Evolutionary conservation across 352 stramenopile genomes (phyloP), one percentile per base, ranked within the genome.

Genomic region (Phytopythium helicoides): DNA sequence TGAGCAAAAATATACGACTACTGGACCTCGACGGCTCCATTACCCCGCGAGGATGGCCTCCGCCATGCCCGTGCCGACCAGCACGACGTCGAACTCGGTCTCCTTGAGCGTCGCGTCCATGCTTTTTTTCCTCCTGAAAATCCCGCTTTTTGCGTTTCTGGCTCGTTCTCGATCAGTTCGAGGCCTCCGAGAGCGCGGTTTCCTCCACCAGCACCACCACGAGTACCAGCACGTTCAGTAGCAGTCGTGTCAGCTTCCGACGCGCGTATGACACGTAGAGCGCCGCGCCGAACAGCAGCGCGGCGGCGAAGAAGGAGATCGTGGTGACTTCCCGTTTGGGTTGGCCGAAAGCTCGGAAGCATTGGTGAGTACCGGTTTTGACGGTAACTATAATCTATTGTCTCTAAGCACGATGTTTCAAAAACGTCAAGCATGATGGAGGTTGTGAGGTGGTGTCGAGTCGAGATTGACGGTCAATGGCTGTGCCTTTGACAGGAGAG

Each of bases 21-120:
- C n/a, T n/a, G n/a, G n/a, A n/a, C n/a, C n/a, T n/a, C n/a, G n/a
- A n/a, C n/a, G n/a, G n/a, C n/a, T n/a, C 5, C 12, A 66, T 14
- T 76, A 89, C 78, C 74, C 80, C 21, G 81, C 80, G 26, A 91
- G 63, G 41, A 93, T 89, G 40, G 75, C 79, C 50, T 95, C 82
- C 22, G 79, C 71, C 60, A 95, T 87, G 31, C 85, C 85, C 11
- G 85, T 95, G 50, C 85, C 85, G 15, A 95, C 64, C 36, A 95
- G 62, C 25, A 94, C 58, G 22, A 76, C 71, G 40, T 94, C 85
- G 52, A 87, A 94, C 54, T 86, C 68, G 37, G 60, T 76, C 42
- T 76, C 76, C 39, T 83, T 71, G 12, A 89, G 56, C 47, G 47
- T 76, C 25, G 66, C 49, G 39, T 89, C 79, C 79, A 50, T n/a